phyloP scores from a whole-genome alignment of 306 rosid genomes.

The Astragalus membranaceus region DNA sequence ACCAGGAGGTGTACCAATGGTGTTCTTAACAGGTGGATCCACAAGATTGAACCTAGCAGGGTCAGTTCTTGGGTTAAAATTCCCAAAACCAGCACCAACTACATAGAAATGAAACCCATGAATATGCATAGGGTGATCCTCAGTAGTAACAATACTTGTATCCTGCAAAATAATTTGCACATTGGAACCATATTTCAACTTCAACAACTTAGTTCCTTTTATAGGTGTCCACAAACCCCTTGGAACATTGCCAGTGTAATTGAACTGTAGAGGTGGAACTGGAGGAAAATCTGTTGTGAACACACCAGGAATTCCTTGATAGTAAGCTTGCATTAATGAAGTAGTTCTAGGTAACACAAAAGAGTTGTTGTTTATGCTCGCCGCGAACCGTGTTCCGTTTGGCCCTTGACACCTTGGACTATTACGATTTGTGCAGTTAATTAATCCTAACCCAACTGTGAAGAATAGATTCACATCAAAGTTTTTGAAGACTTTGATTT shows the following conservation, averaged over 20 bases:
- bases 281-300: slow-evolving; percentile 88
- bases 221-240: slow-evolving; percentile 77
- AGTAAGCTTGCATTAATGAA: slow-evolving; percentile 84
- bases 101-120: slow-evolving; percentile 89
- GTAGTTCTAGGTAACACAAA: slow-evolving; percentile 60
- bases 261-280: slow-evolving; percentile 61
- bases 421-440: slow-evolving; percentile 73
- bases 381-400: slow-evolving; percentile 87
- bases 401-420: slow-evolving; percentile 95
- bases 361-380: slow-evolving; percentile 85
- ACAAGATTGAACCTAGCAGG: slow-evolving; percentile 63
- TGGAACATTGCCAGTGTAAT: slow-evolving; percentile 78
- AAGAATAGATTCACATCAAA: slow-evolving; percentile 49
- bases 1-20: slow-evolving; percentile 84
- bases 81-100: slow-evolving; percentile 84
- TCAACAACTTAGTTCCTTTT: slow-evolving; percentile 55
- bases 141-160: slow-evolving; percentile 71
- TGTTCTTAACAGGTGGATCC: slow-evolving; percentile 80
- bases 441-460: slow-evolving; percentile 73
- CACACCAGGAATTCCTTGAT: slow-evolving; percentile 61
- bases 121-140: slow-evolving; percentile 92
- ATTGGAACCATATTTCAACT: slow-evolving; percentile 61
- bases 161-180: slow-evolving; percentile 82
- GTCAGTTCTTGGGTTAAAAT: slow-evolving; percentile 74
- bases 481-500: slow-evolving; percentile 32